Evolutionary conservation across 306 rosid genomes (phyloP).

Genomic region (Herpetospermum pedunculosum): DNA sequence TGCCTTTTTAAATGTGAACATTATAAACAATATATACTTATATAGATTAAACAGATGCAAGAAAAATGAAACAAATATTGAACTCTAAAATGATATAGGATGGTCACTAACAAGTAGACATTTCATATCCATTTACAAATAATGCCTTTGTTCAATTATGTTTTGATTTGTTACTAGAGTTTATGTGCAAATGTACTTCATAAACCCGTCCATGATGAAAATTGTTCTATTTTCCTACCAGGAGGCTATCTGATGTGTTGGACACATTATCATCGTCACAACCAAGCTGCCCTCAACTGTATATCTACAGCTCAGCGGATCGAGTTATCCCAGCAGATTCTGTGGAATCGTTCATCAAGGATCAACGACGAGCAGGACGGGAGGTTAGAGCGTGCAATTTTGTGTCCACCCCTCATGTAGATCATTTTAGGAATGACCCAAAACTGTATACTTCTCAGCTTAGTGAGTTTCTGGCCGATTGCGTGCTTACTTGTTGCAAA

Average conservation of each 20-base stretch:
- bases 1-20: neutral
- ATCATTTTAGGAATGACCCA: conserved; percentile 89
- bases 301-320: conserved; percentile 88
- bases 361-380: conserved; percentile 68
- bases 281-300: conserved; percentile 87
- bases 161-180: neutral
- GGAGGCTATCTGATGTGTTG: conserved; percentile 90
- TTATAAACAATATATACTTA: neutral
- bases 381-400: conserved; percentile 92
- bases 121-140: neutral
- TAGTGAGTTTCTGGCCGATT: conserved; percentile 64
- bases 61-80: neutral
- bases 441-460: conserved; percentile 71
- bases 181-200: neutral
- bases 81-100: neutral
- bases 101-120: neutral
- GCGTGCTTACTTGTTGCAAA: conserved; percentile 46
- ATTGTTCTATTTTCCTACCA: conserved; percentile 16
- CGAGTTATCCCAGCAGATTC: conserved; percentile 76
- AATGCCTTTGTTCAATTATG: neutral
- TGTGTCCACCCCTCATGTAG: conserved; percentile 90
- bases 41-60: neutral
- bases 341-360: conserved; percentile 70
- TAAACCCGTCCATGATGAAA: neutral
- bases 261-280: conserved; percentile 54